Base-by-base conservation (phyloP, 306 rosid genomes). In the Cercis canadensis region DNA sequence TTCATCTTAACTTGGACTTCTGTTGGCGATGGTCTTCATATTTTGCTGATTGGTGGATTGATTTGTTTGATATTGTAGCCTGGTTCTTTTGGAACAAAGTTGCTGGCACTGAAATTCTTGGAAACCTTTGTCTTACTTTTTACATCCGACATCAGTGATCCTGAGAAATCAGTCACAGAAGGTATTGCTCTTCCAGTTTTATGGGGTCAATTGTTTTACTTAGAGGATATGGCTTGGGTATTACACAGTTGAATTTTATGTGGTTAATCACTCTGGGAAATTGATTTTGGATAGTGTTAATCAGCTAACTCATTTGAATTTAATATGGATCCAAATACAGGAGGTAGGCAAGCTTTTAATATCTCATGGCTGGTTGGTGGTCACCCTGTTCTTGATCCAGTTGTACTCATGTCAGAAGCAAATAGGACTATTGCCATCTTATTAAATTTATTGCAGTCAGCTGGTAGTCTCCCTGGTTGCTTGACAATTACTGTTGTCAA, bases 31-130 rank as follows among this genome's bases (percentile, higher is more conserved):
- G 32, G 47, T 16, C 53, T 69, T 68, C 75, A 37, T 44, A 52
- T 66, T 54, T 67, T 62, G 55, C 81, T 81, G 69, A 80, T 59
- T 76, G 54, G 72, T 32, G 73, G 78, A 55, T 75, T 80, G 53
- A 40, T 78, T 85, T 74, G 51, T 80, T 78, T 86, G 75, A 67
- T 84, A 40, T 84, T 88, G 90, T 75, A 94, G 99, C 92, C 96
- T 68, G 97, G 91, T 56, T 80, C 86, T 62, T 84, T 78, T 21
- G 95, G 84, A 85, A 68, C 71, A 61, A 91, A 82, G 84, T 64
- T 94, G 87, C 80, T 87, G 70, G 99, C 96, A 8, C 83, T 94
- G 85, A 94, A 94, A 80, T 91, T 87, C 80, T 69, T 91, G 90
- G 99, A 94, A 84, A 82, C 87, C n/a, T 79, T 84, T 82, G 89